Conservation (phyloP, 352 stramenopile species). For the Globisporangium spinosum region DNA sequence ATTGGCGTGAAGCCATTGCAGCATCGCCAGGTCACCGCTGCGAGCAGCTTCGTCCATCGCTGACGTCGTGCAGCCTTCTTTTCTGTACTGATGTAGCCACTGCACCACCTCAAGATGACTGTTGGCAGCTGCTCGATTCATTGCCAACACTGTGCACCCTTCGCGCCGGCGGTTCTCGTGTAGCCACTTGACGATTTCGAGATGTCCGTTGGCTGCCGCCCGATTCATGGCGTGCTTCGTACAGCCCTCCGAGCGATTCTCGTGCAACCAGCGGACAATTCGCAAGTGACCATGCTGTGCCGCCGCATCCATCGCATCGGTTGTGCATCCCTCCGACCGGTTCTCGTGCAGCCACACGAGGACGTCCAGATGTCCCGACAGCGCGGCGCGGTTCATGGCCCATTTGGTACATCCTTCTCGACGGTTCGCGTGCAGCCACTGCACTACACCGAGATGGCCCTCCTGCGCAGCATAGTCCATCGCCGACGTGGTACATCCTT, state of each 20-base stretch:
- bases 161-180: slow-evolving; percentile 1
- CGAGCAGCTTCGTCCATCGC: slow-evolving; percentile 13
- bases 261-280: neutral
- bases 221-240: slow-evolving; percentile 6
- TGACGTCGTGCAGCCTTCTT: slow-evolving; percentile 6
- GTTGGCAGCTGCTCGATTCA: slow-evolving; percentile 9
- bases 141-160: slow-evolving; percentile 10
- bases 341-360: slow-evolving; percentile 14
- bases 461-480: slow-evolving; percentile 11
- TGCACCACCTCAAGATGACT: slow-evolving; percentile 6
- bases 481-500: slow-evolving; percentile 2
- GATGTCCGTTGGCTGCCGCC: neutral
- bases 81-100: slow-evolving; percentile 8
- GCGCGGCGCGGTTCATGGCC: slow-evolving; percentile 11
- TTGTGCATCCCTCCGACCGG: slow-evolving; percentile 6
- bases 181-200: slow-evolving; percentile 7
- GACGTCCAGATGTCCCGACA: slow-evolving; percentile 5
- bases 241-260: slow-evolving; percentile 3
- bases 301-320: slow-evolving; percentile 1
- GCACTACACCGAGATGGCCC: neutral
- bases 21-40: slow-evolving; percentile 4
- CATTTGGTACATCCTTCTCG: slow-evolving; percentile 10
- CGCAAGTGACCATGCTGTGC: neutral
- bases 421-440: slow-evolving; percentile 10
- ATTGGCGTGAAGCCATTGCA: slow-evolving; percentile 12